Evolutionary conservation across 2,329 filamentous ascomycete species (phyloP), one percentile per base, ranked within the genome.

Genomic region (Trichocomaceae sp.): DNA sequence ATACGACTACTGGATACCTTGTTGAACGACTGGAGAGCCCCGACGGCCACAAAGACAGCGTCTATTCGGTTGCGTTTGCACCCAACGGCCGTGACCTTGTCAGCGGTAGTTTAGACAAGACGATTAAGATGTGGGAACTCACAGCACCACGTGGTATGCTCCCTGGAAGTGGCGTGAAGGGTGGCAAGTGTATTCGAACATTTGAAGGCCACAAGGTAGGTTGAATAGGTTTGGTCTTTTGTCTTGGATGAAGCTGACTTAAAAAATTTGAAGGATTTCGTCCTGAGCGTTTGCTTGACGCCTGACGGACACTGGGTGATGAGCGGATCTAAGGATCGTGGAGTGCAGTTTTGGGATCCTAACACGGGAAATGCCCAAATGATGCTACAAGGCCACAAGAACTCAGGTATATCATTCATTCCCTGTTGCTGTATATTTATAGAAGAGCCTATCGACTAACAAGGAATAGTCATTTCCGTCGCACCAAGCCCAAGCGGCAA

Each of bases 91-190:
- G 90, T 64, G 89, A 95, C 62, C 84, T 99, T 41, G 92, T 97
- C 67, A 95, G 88, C 65, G 93, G 93, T 60, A 95, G 88, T 79
- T 77, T 97, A 63, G 93, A 99, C 71, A 95, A 95, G 79, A 97
- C 92, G 0, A 97, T 97, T 79, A 96, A 96, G 79, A 95, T 97
- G 87, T 99, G 93, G 91, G 91, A 96, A 77, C 81, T 99, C 50
- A 85, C 82, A 54, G 82, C 87, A 20, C 83, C 86, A 45, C 82
- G 87, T 63, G 79, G 79, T 62, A 82, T 85, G 64, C 80, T 84
- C 57, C 79, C 83, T 47, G 83, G 81, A 66, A 79, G 82, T 45
- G 83, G 80, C 31, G 81, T 85, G 8, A 95, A 93, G 77, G 87
- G 87, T 35, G 92, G 93, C 63, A 90, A 95, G 71, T 97, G 93